These are phyloP conservation scores for Lupinus albus DNA, from an alignment of 306 rosid species.

Conservation along the genomic window DNA sequence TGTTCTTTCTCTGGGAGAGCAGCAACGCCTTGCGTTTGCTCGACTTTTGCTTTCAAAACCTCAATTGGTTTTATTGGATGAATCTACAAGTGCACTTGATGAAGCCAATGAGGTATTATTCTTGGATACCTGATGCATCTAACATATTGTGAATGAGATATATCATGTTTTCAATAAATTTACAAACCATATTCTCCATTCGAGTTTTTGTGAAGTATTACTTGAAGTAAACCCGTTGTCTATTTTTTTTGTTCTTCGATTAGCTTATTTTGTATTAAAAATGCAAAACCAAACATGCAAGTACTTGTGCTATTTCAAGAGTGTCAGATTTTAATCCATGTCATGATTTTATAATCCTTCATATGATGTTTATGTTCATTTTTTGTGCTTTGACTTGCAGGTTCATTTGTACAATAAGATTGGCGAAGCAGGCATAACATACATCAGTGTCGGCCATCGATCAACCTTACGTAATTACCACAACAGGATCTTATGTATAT, in stretches of 20 bases:
- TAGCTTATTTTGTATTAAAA: too few relatives aligned
- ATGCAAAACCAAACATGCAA: too few relatives aligned
- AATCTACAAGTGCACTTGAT: slow-evolving; percentile 91
- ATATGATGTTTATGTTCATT: slow-evolving; percentile 20
- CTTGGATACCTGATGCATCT: slow-evolving; percentile 28
- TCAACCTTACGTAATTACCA: slow-evolving; percentile 64
- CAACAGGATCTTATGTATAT: slow-evolving; percentile 56
- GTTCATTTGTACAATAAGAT: slow-evolving; percentile 69
- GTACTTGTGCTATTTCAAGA: too few relatives aligned
- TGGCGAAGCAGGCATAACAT: slow-evolving; percentile 77
- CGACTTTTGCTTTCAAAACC: slow-evolving; percentile 87
- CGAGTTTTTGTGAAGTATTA: too few relatives aligned
- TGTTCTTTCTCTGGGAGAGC: slow-evolving; percentile 97
- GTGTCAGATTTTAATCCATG: background rate
- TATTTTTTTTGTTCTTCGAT: too few relatives aligned
- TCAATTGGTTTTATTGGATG: slow-evolving; percentile 80
- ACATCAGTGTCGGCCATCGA: slow-evolving; percentile 82
- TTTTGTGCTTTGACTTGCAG: slow-evolving; percentile 48
- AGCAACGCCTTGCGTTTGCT: slow-evolving; percentile 95
- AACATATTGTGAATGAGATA: background rate
- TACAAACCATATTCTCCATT: too few relatives aligned
- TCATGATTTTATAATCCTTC: background rate
- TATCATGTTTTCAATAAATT: too few relatives aligned
- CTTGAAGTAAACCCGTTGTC: too few relatives aligned
- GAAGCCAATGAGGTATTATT: slow-evolving; percentile 88